phyloP scores from a whole-genome alignment of 495 filamentous ascomycete genomes.

The Xylaria acuta region DNA sequence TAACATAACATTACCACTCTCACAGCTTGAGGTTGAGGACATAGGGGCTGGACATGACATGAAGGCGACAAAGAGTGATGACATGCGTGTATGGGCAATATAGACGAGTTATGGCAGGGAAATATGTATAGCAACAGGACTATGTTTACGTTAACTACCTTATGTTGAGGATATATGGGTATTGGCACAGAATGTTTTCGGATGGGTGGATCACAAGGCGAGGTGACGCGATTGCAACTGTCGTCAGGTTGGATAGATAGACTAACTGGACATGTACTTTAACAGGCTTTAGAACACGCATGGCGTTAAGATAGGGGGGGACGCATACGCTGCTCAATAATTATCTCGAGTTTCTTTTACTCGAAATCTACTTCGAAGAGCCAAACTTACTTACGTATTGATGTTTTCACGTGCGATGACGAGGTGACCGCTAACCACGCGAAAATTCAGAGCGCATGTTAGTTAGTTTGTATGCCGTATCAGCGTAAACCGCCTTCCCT shows the following conservation, averaged over 20 bases:
- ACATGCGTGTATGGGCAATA: not conserved
- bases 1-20: not conserved
- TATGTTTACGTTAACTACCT: not conserved
- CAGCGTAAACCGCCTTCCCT: too few species aligned
- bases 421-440: not conserved
- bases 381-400: not conserved
- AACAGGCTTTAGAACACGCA: conserved; percentile 3
- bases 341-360: not conserved
- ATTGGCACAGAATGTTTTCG: not conserved
- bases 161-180: not conserved
- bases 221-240: too few species aligned
- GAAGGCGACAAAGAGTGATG: not conserved
- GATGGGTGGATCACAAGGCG: not conserved
- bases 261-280: not conserved
- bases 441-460: too few species aligned
- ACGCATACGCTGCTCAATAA: not conserved
- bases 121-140: not conserved
- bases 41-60: not conserved
- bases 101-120: not conserved
- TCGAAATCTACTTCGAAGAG: not conserved
- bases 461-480: too few species aligned
- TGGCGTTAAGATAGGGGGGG: not conserved
- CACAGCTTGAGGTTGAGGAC: not conserved
- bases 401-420: not conserved
- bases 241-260: not conserved